Conservation (phyloP, 1,139 yeast genomes). For the Diutina rugosa region DNA sequence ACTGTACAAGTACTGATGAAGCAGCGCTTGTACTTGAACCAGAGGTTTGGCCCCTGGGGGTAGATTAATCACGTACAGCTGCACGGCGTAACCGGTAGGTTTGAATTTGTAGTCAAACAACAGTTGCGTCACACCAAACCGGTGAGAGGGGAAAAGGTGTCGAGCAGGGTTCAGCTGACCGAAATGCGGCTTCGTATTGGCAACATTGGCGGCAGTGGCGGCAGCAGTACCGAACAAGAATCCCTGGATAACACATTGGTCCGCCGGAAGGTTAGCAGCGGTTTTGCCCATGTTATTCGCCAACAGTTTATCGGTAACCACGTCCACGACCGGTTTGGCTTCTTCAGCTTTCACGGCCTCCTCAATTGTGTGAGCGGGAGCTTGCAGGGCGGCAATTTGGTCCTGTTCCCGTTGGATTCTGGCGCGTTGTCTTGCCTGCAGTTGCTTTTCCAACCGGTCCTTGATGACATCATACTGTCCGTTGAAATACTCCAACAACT, state of each 20-base stretch:
- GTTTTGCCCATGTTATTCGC: constrained; percentile 17
- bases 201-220: not conserved
- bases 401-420: constrained; percentile 5
- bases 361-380: constrained; percentile 4
- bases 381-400: not conserved
- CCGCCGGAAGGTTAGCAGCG: constrained; percentile 11
- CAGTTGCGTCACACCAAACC: constrained; percentile 4
- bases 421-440: constrained; percentile 5
- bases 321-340: constrained; percentile 4
- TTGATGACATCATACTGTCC: constrained; percentile 17
- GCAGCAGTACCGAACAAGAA: not conserved
- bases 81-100: constrained; percentile 29
- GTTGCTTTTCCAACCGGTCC: constrained; percentile 8
- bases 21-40: constrained; percentile 28
- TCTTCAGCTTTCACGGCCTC: constrained; percentile 9
- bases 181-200: not conserved
- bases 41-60: constrained; percentile 33
- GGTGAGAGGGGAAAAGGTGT: constrained; percentile 1
- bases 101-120: constrained; percentile 33
- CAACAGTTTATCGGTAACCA: constrained; percentile 2
- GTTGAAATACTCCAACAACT: constrained; percentile 23
- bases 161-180: not conserved
- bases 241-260: constrained; percentile 3
- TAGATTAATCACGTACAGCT: constrained; percentile 28
- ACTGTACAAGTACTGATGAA: constrained; percentile 27